Percentiles rank a stretch among this genome's conserved stretches.
phyloP scores from a whole-genome alignment of 768 basidiomycete genomes.

The Pleurotus tuoliensis region DNA sequence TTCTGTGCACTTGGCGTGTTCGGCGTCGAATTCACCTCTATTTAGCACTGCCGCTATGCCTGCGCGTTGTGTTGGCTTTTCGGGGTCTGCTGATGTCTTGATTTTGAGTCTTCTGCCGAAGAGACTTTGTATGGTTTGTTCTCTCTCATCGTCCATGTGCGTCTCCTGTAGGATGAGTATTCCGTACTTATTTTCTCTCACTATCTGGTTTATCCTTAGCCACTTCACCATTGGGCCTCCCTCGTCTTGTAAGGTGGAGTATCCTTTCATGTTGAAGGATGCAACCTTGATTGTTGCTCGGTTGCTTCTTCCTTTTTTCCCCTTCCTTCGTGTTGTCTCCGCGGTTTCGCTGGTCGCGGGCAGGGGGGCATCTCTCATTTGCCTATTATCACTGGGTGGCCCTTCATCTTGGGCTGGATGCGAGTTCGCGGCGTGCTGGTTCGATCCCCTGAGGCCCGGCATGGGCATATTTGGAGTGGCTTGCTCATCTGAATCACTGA shows the following conservation, averaged over 20 bases:
- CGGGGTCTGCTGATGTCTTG: conserved; percentile 12
- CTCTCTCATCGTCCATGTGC: conserved; percentile 19
- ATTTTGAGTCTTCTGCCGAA: conserved; percentile 15
- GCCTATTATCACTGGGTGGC: too few relatives aligned
- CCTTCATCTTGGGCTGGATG: too few relatives aligned
- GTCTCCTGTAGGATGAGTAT: conserved; percentile 28
- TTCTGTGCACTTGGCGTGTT: conserved; percentile 4
- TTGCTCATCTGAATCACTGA: too few relatives aligned
- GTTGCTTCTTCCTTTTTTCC: conserved; percentile 10
- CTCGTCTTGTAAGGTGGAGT: not conserved
- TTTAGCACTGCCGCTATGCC: conserved; percentile 33
- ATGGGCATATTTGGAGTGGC: too few relatives aligned
- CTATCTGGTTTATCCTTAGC: conserved; percentile 21
- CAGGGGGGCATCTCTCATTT: too few relatives aligned
- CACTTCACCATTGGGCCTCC: conserved; percentile 16
- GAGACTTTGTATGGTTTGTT: conserved; percentile 1
- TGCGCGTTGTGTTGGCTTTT: conserved; percentile 14
- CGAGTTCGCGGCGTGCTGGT: too few relatives aligned
- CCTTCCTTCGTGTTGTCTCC: not conserved
- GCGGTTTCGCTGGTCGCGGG: too few relatives aligned
- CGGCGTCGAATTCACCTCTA: conserved; percentile 18
- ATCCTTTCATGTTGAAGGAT: conserved; percentile 22
- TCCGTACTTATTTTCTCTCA: conserved; percentile 21
- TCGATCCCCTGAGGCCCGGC: too few relatives aligned
- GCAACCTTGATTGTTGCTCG: conserved; percentile 11